Conservation (phyloP, 2,329 filamentous ascomycete genomes). For the Cercospora zeina region DNA sequence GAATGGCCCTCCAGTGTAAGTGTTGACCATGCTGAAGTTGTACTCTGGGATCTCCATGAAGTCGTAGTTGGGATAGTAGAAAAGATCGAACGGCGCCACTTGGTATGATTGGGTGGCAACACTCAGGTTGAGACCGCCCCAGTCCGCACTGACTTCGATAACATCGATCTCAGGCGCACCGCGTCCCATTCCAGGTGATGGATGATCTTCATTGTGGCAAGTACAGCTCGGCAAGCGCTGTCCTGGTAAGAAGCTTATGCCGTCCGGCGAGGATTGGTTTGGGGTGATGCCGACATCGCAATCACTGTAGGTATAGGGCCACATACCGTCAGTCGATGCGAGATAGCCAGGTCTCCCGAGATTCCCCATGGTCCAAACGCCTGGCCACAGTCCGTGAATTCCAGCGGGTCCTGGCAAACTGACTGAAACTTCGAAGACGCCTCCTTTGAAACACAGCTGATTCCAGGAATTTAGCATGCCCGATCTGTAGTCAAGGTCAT, state of each 20-base stretch:
- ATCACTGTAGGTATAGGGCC: slow-evolving; percentile 55
- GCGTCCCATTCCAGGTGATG: slow-evolving; percentile 50
- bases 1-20: slow-evolving; percentile 56
- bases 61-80: slow-evolving; percentile 55
- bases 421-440: slow-evolving; percentile 55
- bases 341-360: slow-evolving; percentile 55
- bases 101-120: slow-evolving; percentile 54
- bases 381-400: slow-evolving; percentile 55
- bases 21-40: slow-evolving; percentile 51
- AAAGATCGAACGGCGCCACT: slow-evolving; percentile 53
- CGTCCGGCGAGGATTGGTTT: slow-evolving; percentile 50
- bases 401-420: slow-evolving; percentile 55
- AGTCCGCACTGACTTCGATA: slow-evolving; percentile 51
- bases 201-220: slow-evolving; percentile 50
- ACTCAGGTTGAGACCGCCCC: slow-evolving; percentile 43
- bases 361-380: slow-evolving; percentile 58
- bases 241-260: slow-evolving; percentile 47
- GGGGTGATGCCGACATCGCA: slow-evolving; percentile 55
- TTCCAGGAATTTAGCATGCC: slow-evolving; percentile 58
- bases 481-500: slow-evolving; percentile 55
- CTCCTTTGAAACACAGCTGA: slow-evolving; percentile 56
- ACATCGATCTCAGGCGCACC: slow-evolving; percentile 54
- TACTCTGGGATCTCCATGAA: slow-evolving; percentile 55
- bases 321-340: slow-evolving; percentile 55
- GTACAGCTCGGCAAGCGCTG: slow-evolving; percentile 50